phyloP scores from a whole-genome alignment of 2,329 filamentous ascomycete genomes.

The Talaromyces rugulosus region DNA sequence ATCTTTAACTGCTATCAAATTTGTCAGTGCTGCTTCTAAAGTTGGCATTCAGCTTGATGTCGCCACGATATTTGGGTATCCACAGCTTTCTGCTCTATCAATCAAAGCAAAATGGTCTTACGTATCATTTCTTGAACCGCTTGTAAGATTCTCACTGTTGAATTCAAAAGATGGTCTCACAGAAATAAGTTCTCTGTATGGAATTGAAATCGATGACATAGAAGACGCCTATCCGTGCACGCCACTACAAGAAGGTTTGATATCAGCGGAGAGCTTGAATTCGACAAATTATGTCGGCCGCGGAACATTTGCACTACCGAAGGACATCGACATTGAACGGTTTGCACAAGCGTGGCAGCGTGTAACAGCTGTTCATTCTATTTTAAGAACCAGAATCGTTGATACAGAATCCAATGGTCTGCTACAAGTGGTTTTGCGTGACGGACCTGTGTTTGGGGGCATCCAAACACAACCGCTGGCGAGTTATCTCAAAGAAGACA shows the following conservation, averaged over 20 bases:
- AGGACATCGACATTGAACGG: constrained; percentile 22
- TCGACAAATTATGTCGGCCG: constrained; percentile 38
- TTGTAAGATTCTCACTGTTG: too few relatives aligned
- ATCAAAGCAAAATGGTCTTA: too few relatives aligned
- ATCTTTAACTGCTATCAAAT: background rate
- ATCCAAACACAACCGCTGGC: too few relatives aligned
- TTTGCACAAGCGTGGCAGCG: constrained; percentile 26
- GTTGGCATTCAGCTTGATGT: background rate
- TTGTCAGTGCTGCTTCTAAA: background rate
- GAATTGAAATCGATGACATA: too few relatives aligned
- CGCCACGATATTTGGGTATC: background rate
- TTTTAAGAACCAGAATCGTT: constrained; percentile 21
- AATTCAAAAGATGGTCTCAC: too few relatives aligned
- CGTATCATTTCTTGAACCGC: too few relatives aligned
- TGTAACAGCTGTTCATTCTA: background rate
- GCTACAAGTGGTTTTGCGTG: constrained; percentile 28
- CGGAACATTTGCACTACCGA: background rate
- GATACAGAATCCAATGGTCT: constrained; percentile 31
- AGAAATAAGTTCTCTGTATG: too few relatives aligned
- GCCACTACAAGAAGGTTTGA: constrained; percentile 38
- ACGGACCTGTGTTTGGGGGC: too few relatives aligned
- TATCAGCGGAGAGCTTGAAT: constrained; percentile 43
- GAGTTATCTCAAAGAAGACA: too few relatives aligned
- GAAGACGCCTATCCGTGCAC: constrained; percentile 21
- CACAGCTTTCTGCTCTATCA: background rate